These are phyloP conservation scores for Eruca vesicaria DNA, from an alignment of 441 rosid genomes.

Conservation along the genomic window DNA sequence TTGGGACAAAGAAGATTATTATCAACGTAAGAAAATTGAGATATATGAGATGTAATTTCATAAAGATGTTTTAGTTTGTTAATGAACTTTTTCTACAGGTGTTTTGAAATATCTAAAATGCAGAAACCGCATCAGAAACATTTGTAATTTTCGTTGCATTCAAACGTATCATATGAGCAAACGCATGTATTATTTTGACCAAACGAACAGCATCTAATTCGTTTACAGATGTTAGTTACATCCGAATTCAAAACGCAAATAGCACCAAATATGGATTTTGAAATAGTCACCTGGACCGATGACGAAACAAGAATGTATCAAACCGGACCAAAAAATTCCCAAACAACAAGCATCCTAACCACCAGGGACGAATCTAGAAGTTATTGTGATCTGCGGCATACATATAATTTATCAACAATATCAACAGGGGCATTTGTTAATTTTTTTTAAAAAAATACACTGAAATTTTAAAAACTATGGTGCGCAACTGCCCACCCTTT, in stretches of 20 bases:
- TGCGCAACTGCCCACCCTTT: too few relatives aligned
- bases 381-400: too few relatives aligned
- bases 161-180: neutral
- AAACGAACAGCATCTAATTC: neutral
- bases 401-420: too few relatives aligned
- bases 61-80: neutral
- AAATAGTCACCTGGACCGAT: neutral
- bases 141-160: neutral
- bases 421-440: too few relatives aligned
- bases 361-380: too few relatives aligned
- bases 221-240: neutral
- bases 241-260: neutral
- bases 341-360: constrained; percentile 21
- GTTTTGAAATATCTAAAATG: neutral
- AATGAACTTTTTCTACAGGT: neutral
- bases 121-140: neutral
- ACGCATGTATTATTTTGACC: neutral
- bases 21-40: neutral
- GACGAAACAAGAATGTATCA: neutral
- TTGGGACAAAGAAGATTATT: neutral
- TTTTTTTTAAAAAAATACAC: too few relatives aligned
- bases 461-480: too few relatives aligned
- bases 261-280: too few relatives aligned
- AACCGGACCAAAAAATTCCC: constrained; percentile 8
- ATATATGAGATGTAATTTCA: neutral